Evolutionary conservation across 805 yeast species (phyloP), one percentile per base, ranked within the genome.

Genomic region (Ogataea neopini): DNA sequence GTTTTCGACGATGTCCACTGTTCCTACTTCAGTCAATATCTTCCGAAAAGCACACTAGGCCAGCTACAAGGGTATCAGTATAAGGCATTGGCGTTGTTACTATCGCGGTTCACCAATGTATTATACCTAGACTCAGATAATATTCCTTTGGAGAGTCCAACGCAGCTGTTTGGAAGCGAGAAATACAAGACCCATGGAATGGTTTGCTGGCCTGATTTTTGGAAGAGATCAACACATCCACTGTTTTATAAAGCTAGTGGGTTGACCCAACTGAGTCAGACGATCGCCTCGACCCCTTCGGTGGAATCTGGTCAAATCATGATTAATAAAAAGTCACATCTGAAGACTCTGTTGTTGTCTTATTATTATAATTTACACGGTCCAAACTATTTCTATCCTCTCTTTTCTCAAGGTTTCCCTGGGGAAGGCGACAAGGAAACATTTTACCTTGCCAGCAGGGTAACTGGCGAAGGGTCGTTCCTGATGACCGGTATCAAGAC

Each of bases 341-440:
- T 82, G 45, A 75, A 73, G 49, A 81, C 88, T 0, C 61, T 85
- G 38, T 60, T 84, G 22, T 64, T 86, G 40, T 71, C 86, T 2
- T 68, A 81, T 34, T 85, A 83, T 63, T 86, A 86, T 62, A 85
- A 86, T 55, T 64, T 81, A 1, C 70, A 71, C 62, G 91, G 92
- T 0, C 89, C 89, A 0, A 64, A 71, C 7, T 81, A 76, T 66
- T 86, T 80, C 62, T 86, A 85, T 57, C 84, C 83, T 9, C 64
- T 86, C 48, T 71, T 86, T 53, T 77, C 88, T 0, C 91, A 84
- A 59, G 88, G 88, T 3, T 72, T 80, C 20, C 82, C 88, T 1
- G 92, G 92, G 22, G 86, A 85, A 68, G 91, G 92, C 43, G 92
- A 86, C 59, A 86, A 86, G 60, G 92, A 86, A 59, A 84, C 92